Evolutionary conservation across 768 basidiomycete species (phyloP).

Genomic region (Gymnopilus dilepis): DNA sequence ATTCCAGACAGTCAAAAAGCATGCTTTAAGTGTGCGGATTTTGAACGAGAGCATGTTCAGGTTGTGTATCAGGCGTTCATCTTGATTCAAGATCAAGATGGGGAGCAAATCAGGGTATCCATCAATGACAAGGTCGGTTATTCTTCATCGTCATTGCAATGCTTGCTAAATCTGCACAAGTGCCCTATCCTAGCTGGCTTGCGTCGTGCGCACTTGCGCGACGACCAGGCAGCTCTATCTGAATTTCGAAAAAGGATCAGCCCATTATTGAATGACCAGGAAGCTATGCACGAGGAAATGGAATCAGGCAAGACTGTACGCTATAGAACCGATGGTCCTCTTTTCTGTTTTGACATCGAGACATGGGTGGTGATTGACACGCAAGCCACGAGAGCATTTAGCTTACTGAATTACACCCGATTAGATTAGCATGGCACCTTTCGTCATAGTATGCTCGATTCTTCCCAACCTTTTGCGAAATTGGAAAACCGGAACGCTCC

Average conservation of each 20-base stretch:
- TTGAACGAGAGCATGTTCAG: conserved; percentile 52
- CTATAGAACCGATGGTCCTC: conserved; percentile 15
- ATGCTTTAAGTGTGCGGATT: conserved; percentile 60
- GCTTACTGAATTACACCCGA: conserved; percentile 24
- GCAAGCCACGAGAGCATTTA: conserved; percentile 31
- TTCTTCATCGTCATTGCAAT: not conserved
- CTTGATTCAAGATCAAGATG: conserved; percentile 55
- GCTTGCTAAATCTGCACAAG: conserved; percentile 31
- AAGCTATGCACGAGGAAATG: conserved; percentile 41
- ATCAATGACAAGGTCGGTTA: conserved; percentile 51
- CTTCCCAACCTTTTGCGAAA: too few species aligned
- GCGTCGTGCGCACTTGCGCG: conserved; percentile 45
- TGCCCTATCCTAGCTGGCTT: conserved; percentile 51
- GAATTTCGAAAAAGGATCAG: conserved; percentile 46
- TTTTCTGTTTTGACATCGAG: conserved; percentile 28
- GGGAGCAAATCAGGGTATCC: conserved; percentile 47
- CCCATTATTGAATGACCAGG: conserved; percentile 53
- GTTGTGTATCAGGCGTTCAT: conserved; percentile 56
- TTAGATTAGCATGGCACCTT: not conserved
- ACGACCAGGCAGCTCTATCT: conserved; percentile 41
- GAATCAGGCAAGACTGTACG: conserved; percentile 11
- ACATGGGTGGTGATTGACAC: conserved; percentile 33
- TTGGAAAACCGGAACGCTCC: conserved; percentile 45
- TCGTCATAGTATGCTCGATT: too few species aligned
- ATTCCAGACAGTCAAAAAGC: conserved; percentile 45